Base-by-base conservation (phyloP, 2,329 filamentous ascomycete species). In the Epichloe uncinata region DNA sequence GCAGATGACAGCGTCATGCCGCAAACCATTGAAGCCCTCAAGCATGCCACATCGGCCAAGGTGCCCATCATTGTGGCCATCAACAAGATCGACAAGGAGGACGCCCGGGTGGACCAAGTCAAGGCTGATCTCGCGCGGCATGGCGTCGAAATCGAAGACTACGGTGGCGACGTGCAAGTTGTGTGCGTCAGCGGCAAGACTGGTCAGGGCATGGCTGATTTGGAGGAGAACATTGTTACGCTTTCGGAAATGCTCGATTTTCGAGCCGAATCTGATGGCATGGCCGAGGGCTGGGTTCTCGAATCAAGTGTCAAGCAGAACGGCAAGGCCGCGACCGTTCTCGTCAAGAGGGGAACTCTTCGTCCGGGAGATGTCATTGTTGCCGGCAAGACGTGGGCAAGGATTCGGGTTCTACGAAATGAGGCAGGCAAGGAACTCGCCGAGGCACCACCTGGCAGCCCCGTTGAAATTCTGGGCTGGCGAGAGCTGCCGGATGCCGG, bases 1-100 rank as follows among this genome's bases (percentile, higher is more conserved):
- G 91, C 91, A 8, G 93, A 98, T 63, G 94, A 98, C 63, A 93
- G 89, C 62, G 91, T 98, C 58, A 98, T 93, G 73, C 93, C 93
- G 3, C 93, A 98, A 63, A 98, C 94, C 0, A 73, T 97, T 2
- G 93, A 98, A 70, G 93, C 93, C 5, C 82, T 98, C 63, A 96
- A 94, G 66, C 93, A 98, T 63, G 91, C 93, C 7, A 85, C 84
- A 50, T 75, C 79, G 33, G 87, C 93, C 47, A 84, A 85, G 53
- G 93, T 97, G 1, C 91, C 93, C 5, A 91, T 98, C 46, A 95
- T 98, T 52, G 93, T 98, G 47, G 94, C 94, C 15, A 91, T 97
- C 69, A 98, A 93, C 73, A 98, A 98, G 69, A 79, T 95, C 47
- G 93, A 98, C 69, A 95, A 93, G 68, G 81, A 85, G 52, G 84